A percentile compares a stretch with the other conserved stretches of the same genome.
phyloP scores from a whole-genome alignment of 2,329 filamentous ascomycete genomes.

The Alternaria solani region DNA sequence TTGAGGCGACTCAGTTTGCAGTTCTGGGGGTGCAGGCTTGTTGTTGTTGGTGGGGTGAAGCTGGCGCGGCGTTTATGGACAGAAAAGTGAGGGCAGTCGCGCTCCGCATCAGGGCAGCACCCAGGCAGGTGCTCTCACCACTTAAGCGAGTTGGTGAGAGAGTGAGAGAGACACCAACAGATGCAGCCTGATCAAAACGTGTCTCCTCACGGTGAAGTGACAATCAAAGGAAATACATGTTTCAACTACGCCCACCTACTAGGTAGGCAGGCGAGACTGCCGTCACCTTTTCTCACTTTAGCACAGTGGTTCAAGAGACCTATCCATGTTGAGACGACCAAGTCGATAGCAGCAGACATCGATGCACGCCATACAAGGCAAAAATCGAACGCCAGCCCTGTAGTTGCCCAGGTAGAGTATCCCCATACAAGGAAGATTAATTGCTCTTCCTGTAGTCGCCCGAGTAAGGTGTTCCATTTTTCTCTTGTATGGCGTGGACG shows the following conservation, averaged over 20 bases:
- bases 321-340: background rate
- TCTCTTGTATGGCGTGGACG: background rate
- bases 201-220: background rate
- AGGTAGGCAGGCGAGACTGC: background rate
- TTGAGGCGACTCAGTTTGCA: background rate
- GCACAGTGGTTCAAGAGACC: background rate
- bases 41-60: constrained; percentile 2
- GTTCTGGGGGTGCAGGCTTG: background rate
- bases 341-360: background rate
- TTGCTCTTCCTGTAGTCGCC: too few species aligned
- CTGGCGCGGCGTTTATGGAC: background rate
- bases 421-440: too few species aligned
- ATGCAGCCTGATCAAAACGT: background rate
- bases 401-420: too few species aligned
- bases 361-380: too few species aligned
- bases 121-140: constrained; percentile 2
- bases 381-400: too few species aligned
- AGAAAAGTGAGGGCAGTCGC: constrained; percentile 3
- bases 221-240: background rate
- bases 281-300: background rate
- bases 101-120: background rate
- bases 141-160: background rate
- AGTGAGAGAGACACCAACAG: background rate
- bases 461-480: too few species aligned
- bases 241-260: background rate